These are phyloP conservation scores for Wickerhamomyces bisporus DNA, from an alignment of 805 yeast genomes.

Conservation along the genomic window DNA sequence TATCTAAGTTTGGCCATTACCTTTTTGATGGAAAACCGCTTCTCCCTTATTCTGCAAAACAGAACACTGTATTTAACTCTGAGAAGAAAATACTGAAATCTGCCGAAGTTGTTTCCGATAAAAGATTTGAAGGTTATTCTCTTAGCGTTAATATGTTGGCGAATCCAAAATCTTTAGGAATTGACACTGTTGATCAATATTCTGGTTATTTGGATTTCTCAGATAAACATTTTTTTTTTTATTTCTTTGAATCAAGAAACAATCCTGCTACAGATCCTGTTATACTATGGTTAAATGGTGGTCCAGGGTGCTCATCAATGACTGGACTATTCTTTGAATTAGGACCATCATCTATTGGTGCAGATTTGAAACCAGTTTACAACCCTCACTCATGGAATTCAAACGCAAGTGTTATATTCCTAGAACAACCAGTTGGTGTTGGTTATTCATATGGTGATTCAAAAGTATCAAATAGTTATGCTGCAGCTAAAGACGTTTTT, in stretches of 20 bases:
- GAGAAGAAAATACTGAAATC: too few species aligned
- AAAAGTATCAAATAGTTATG: constrained; percentile 62
- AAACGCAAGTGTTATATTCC: constrained; percentile 83
- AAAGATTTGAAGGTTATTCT: neutral
- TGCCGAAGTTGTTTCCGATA: neutral
- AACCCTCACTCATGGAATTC: constrained; percentile 90
- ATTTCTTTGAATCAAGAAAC: constrained; percentile 84
- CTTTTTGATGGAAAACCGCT: too few species aligned
- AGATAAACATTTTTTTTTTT: constrained; percentile 82
- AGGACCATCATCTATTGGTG: constrained; percentile 77
- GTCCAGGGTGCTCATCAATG: constrained; percentile 92
- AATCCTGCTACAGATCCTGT: constrained; percentile 85
- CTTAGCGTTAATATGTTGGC: neutral
- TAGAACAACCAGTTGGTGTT: constrained; percentile 92
- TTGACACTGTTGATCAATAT: constrained; percentile 75
- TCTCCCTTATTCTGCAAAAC: too few species aligned
- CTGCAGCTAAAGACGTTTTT: constrained; percentile 85
- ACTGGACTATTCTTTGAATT: constrained; percentile 88
- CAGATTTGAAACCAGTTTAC: constrained; percentile 58
- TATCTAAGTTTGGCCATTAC: too few species aligned
- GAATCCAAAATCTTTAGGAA: constrained; percentile 50
- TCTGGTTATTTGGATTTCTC: constrained; percentile 79
- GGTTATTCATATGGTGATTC: constrained; percentile 78
- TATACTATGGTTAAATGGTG: constrained; percentile 87
- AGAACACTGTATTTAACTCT: too few species aligned